Evolutionary conservation across 73 alveolate species (phyloP), one percentile per base, ranked within the genome.

Genomic region (Stentor coeruleus): DNA sequence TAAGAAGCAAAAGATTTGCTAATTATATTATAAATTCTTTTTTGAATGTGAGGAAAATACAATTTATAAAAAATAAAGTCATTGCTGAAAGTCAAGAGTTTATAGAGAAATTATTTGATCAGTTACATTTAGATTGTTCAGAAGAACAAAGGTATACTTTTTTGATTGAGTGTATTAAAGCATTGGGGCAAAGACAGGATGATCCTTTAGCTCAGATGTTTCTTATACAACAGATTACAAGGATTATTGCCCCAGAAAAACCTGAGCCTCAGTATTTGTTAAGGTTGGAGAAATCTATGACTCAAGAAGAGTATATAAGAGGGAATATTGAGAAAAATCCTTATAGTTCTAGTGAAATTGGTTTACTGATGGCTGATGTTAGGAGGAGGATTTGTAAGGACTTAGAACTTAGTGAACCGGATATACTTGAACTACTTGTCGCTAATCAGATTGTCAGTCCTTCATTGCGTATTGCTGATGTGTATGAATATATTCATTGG

Each of bases 241-340:
- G 82, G 57, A 73, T 74, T 3, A 49, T 87, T 76, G 55, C 39
- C 60, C 93, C 93, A 26, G 82, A 55, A 30, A 87, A 84, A 59
- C 93, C 92, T 11, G 85, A 36, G 6, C 92, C 92, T 1, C 85
- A 57, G 35, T 86, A 86, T 82, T 55, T 30, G 39, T 76, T 86
- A n/a, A 82, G 82, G 38, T 38, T 86, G 35, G 57, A 82, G 35
- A 86, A 82, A 38, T 86, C 92, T 2, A 74, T 58, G 0, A 39
- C 89, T 33, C 82, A 86, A 82, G 92, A 86, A 39, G 76, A 82
- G 83, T 86, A 41, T 73, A 66, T 86, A 76, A 59, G 92, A 82
- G 92, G 92, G 37, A 86, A 86, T 41, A 86, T 86, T 86, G 39
- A 66, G 1, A 86, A 86, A 74, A 86, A 86, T 72, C 92, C 92